Base-by-base conservation (phyloP, 148 eudicot species). In the Spergularia bocconei region DNA sequence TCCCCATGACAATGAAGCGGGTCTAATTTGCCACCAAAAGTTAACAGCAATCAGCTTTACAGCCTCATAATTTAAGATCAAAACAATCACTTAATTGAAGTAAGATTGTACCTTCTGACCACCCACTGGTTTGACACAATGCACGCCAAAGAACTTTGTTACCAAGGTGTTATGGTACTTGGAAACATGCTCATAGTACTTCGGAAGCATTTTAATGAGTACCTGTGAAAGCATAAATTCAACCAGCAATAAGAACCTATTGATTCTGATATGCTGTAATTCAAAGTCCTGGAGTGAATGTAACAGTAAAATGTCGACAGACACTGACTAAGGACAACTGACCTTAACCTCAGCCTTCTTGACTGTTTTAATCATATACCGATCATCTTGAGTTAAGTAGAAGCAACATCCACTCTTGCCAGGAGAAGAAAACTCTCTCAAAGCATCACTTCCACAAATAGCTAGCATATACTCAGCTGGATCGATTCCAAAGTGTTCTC, bases 1-100 rank as follows among this genome's bases (percentile, higher is more conserved):
- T 95, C 19, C 97, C 98, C 98, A 95, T 95, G 67, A 95, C 98
- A 67, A 95, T 87, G 79, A 95, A 95, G 58, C 98, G 91, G 0
- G 93, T 92, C 98, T 95, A 75, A 47, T 55, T 62, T 50, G 68
- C 54, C 77, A 75, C 29, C 51, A 57, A 36, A 70, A 50, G 2
- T 53, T 1, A 13, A 50, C 29, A 76, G 70, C 21, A 76, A 52
- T 76, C 56, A 80, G 67, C 13, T 63, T 80, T 58, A 50, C 16
- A 79, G 60, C 55, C 39, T 11, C 52, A 15, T 7, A 50, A 57
- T 13, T 23, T 13, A 11, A n/a, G 13, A 9, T 15, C 12, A 1
- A n/a, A 53, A 51, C 11, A 4, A 15, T 51, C 16, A 13, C 52
- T 55, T 19, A 14, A 56, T 20, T 33, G 17, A 13, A 75, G 25